A percentile compares a stretch with the other conserved stretches of the same genome.
Conservation (phyloP, 1,284 basidiomycete species). For the Schizopora paradoxa region DNA sequence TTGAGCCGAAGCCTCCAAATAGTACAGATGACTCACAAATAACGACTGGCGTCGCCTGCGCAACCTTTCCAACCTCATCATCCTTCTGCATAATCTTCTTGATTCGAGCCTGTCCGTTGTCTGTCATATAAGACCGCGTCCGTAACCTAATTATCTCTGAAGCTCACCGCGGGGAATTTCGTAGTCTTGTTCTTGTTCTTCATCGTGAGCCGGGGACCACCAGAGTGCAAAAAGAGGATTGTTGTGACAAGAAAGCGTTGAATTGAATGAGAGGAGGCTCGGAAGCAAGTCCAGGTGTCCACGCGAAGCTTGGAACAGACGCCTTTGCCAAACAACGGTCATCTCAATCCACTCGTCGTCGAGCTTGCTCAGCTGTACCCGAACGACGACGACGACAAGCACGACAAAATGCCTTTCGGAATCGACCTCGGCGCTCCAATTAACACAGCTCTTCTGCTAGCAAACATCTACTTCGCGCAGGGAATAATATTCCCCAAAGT, state of each 20-base stretch:
- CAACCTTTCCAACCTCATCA: conserved; percentile 98
- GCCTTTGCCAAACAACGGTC: background rate
- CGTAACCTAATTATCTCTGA: conserved; percentile 4
- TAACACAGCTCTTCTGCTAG: conserved; percentile 70
- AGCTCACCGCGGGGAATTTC: conserved; percentile 73
- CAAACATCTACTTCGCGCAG: conserved; percentile 74
- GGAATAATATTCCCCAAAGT: conserved; percentile 65
- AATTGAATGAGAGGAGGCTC: too few species aligned
- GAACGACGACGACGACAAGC: background rate
- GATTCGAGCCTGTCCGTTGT: conserved; percentile 75
- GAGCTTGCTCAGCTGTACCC: background rate
- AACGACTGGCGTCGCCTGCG: conserved; percentile 93
- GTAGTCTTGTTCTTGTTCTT: conserved; percentile 84
- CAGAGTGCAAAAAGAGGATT: too few species aligned
- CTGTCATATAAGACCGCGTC: conserved; percentile 3
- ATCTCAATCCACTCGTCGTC: background rate
- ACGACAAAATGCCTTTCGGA: conserved; percentile 23
- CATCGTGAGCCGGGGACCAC: too few species aligned
- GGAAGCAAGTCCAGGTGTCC: too few species aligned
- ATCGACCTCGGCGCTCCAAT: conserved; percentile 60
- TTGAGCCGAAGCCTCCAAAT: too few species aligned
- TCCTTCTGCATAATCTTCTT: conserved; percentile 99
- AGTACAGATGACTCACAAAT: conserved; percentile 70
- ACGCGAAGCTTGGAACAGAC: too few species aligned
- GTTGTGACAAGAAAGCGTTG: too few species aligned